Conservation (phyloP, 139 green algal species). For the Chlorella sp. region DNA sequence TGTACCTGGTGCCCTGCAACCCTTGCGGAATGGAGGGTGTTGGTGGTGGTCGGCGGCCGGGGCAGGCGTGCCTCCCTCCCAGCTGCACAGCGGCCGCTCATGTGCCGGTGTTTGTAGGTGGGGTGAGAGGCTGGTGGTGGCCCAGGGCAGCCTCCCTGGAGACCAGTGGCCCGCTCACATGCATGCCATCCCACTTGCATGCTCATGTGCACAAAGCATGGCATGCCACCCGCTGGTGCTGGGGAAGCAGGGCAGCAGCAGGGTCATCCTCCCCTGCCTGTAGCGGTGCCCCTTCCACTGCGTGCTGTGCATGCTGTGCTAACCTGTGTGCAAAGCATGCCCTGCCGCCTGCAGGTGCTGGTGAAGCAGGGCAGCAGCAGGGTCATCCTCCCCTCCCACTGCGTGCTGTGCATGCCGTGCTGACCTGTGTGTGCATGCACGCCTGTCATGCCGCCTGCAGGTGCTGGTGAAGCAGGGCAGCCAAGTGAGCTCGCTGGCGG, state of each 20-base stretch:
- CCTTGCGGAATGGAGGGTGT: too few relatives aligned
- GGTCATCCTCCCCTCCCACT: too few relatives aligned
- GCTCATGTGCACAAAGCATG: not conserved
- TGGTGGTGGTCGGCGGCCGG: too few relatives aligned
- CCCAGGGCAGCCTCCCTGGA: not conserved
- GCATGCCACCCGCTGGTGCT: constrained; percentile 45
- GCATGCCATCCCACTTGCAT: not conserved
- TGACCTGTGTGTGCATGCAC: not conserved
- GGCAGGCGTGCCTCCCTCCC: not conserved
- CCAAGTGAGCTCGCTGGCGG: constrained; percentile 20
- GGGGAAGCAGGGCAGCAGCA: constrained; percentile 39
- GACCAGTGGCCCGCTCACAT: too few relatives aligned
- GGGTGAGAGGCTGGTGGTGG: not conserved
- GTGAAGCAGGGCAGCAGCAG: constrained; percentile 43
- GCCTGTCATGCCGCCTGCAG: not conserved
- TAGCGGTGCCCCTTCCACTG: too few relatives aligned
- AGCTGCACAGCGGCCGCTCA: not conserved
- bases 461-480: constrained; percentile 50
- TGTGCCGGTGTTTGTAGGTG: not conserved
- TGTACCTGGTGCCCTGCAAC: too few relatives aligned
- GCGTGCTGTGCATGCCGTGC: too few relatives aligned
- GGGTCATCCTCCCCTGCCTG: too few relatives aligned
- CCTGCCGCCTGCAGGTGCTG: constrained; percentile 33
- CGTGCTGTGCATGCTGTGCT: too few relatives aligned
- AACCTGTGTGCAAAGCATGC: too few relatives aligned